phyloP scores from a whole-genome alignment of 371 early-diverging fungal genomes.

The Apophysomyces elegans region DNA sequence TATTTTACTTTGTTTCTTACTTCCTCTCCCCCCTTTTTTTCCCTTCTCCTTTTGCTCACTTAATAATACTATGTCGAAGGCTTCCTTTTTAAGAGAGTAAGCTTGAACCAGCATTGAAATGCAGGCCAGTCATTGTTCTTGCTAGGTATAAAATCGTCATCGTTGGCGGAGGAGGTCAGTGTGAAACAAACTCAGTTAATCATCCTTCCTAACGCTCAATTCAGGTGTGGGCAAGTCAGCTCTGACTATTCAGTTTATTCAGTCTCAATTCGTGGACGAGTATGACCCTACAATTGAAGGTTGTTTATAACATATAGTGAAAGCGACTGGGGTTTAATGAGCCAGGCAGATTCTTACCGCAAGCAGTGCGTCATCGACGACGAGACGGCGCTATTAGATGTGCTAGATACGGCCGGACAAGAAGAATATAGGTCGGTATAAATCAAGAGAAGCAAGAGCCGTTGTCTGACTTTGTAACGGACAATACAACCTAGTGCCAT shows the following conservation, averaged over 20 bases:
- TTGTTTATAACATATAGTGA: constrained; percentile 21
- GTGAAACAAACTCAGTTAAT: constrained; percentile 26
- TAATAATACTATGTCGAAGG: constrained; percentile 19
- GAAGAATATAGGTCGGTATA: constrained; percentile 74
- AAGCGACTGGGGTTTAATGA: background rate
- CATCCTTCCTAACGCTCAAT: background rate
- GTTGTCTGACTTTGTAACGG: background rate
- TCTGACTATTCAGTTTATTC: constrained; percentile 90
- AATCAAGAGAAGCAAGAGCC: no score
- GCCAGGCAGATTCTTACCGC: constrained; percentile 70
- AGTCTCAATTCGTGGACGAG: constrained; percentile 89
- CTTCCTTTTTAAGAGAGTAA: constrained; percentile 30
- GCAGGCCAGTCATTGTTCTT: background rate
- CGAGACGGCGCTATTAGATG: constrained; percentile 72
- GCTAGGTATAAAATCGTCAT: constrained; percentile 75
- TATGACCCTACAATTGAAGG: constrained; percentile 96
- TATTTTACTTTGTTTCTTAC: constrained; percentile 1
- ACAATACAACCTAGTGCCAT: constrained; percentile 55
- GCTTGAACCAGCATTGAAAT: background rate
- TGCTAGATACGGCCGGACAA: constrained; percentile 86
- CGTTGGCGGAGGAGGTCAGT: constrained; percentile 84
- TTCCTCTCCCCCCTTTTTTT: constrained; percentile 6
- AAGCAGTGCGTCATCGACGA: constrained; percentile 76
- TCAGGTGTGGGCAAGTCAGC: constrained; percentile 85
- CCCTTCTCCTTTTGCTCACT: background rate